phyloP scores from a whole-genome alignment of 345 rosid genomes.

The Punica granatum region DNA sequence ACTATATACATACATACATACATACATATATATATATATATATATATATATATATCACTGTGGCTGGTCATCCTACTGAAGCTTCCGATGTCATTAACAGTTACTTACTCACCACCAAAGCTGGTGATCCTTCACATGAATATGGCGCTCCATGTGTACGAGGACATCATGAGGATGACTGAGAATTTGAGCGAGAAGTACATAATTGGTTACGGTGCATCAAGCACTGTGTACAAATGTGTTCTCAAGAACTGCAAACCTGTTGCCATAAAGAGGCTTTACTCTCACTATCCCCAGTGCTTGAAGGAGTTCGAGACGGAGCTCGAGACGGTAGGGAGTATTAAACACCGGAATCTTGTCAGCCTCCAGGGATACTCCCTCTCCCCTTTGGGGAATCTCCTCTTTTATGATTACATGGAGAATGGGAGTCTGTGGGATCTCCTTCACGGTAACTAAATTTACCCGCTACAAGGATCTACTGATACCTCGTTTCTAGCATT shows the following conservation, averaged over 20 bases:
- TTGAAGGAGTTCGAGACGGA: slow-evolving; percentile 90
- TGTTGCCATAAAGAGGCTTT: slow-evolving; percentile 85
- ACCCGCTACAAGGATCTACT: background rate
- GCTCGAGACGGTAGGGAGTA: slow-evolving; percentile 79
- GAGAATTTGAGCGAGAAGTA: slow-evolving; percentile 92
- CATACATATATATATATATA: too few species aligned
- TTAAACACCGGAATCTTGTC: slow-evolving; percentile 90
- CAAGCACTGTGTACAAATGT: slow-evolving; percentile 90
- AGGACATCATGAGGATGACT: slow-evolving; percentile 98
- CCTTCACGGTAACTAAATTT: slow-evolving; percentile 59
- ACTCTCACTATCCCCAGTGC: slow-evolving; percentile 73
- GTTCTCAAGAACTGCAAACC: slow-evolving; percentile 93
- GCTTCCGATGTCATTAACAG: slow-evolving; percentile 18
- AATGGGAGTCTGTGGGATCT: slow-evolving; percentile 98
- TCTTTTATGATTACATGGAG: slow-evolving; percentile 96
- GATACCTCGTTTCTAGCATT: background rate
- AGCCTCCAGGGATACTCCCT: slow-evolving; percentile 86
- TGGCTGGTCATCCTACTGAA: background rate
- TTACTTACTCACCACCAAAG: slow-evolving; percentile 67
- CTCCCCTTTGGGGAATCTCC: slow-evolving; percentile 74
- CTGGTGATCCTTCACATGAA: slow-evolving; percentile 91
- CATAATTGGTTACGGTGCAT: slow-evolving; percentile 81
- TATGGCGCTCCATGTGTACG: slow-evolving; percentile 95
- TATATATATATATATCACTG: too few species aligned
- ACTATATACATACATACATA: too few species aligned